Evolutionary conservation across 2,329 filamentous ascomycete genomes (phyloP).

Genomic region (Fusarium guadeloupense): DNA sequence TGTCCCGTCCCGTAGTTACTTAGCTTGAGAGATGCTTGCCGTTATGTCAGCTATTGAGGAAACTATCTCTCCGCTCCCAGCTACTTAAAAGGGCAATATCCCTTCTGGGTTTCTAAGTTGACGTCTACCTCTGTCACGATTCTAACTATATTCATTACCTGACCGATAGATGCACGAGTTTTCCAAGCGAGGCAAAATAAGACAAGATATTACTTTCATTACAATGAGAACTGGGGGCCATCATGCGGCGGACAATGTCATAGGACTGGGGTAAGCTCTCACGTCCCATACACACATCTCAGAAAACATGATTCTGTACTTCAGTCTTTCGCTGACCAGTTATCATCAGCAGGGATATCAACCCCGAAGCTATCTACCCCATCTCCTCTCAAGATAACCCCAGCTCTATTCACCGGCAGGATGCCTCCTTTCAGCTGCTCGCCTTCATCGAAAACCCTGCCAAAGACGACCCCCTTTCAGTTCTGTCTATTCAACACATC

Average conservation of each 20-base stretch:
- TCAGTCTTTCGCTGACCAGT: not conserved
- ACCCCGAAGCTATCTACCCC: not conserved
- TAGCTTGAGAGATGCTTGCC: not conserved
- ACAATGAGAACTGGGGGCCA: not conserved
- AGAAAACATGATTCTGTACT: too few species aligned
- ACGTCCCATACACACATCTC: too few species aligned
- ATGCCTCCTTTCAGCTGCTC: not conserved
- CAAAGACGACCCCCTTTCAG: constrained; percentile 3
- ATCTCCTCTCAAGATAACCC: not conserved
- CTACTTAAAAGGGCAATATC: not conserved
- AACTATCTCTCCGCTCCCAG: not conserved
- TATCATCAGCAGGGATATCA: not conserved
- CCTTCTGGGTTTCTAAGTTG: not conserved
- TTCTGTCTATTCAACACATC: not conserved
- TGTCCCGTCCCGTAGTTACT: not conserved
- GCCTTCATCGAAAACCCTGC: not conserved
- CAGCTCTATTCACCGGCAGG: not conserved
- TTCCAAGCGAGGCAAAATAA: too few species aligned
- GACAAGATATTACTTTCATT: not conserved
- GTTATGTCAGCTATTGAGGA: not conserved
- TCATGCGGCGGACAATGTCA: not conserved
- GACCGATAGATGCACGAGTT: too few species aligned
- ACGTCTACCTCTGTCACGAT: not conserved
- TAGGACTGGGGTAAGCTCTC: not conserved
- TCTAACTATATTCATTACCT: not conserved